These are phyloP conservation scores for Penicillium maclennaniae DNA, from an alignment of 495 filamentous ascomycete genomes.

Conservation along the genomic window DNA sequence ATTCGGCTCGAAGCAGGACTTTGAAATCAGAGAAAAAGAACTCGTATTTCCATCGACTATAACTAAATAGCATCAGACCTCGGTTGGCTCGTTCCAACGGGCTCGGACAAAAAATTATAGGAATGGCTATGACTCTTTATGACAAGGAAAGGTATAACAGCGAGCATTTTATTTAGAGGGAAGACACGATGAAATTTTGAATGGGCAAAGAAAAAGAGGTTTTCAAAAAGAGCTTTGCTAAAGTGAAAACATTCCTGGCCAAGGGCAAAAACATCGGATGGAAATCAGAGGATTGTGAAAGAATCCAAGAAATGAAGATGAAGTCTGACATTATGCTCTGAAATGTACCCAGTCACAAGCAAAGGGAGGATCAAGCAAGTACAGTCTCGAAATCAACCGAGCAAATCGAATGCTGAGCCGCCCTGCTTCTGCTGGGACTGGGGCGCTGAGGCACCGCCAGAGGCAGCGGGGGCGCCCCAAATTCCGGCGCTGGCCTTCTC, in stretches of 20 bases:
- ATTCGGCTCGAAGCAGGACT: neutral
- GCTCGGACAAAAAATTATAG: neutral
- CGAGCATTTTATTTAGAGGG: neutral
- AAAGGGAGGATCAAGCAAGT: neutral
- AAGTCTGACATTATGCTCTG: conserved; percentile 4
- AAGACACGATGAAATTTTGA: neutral
- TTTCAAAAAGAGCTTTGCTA: neutral
- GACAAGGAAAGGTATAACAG: conserved; percentile 1
- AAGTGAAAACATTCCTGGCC: conserved; percentile 6
- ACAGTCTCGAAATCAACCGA: conserved; percentile 44
- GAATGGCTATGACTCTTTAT: neutral
- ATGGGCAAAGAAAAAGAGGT: neutral
- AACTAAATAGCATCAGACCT: neutral
- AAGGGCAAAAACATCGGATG: neutral
- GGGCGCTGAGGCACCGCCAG: conserved; percentile 27
- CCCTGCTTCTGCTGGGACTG: conserved; percentile 33
- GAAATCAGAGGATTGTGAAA: neutral
- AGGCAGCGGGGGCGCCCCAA: conserved; percentile 68
- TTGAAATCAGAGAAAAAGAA: neutral
- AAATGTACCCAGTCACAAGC: neutral
- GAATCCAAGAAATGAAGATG: conserved; percentile 1
- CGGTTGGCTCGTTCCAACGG: neutral
- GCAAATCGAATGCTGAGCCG: conserved; percentile 54
- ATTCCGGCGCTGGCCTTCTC: conserved; percentile 92
- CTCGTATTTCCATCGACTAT: neutral